Evolutionary conservation across 2,329 filamentous ascomycete genomes (phyloP), one percentile per base, ranked within the genome.

Genomic region (Leptodontidium sp.): DNA sequence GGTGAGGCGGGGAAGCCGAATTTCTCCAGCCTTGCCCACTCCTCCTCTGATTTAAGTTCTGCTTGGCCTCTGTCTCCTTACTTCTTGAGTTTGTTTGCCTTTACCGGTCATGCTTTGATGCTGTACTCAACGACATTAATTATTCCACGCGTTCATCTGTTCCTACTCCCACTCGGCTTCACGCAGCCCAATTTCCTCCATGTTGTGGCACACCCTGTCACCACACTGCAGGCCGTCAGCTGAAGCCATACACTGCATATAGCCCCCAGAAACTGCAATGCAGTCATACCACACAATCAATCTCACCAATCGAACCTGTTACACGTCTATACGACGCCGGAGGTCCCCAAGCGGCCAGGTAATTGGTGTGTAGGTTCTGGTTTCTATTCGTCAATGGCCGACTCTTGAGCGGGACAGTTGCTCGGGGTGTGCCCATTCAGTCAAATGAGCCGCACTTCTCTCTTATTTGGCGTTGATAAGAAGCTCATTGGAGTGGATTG

Each of bases 281-380:
- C 35, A 45, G 55, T 14, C 38, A 40, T n/a, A 12, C n/a, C 55
- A 40, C 35, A 11, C 35, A 40, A 17, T 26, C 15, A n/a, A 12
- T 5, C 21, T 59, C 55, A 35, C 55, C 55, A 59, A 59, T 59
- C 55, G 55, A 59, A 15, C 55, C 55, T 59, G 35, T 59, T 24
- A 59, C 55, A 43, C 21, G 29, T 45, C 24, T 43, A n/a, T 59
- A 43, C 35, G 55, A 43, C n/a, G 38, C 35, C 55, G n/a, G 53
- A 59, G 15, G 32, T 40, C 53, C 32, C 9, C 53, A 59, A 17
- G n/a, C 15, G 21, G 24, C 21, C 1, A 24, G 21, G 5, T 26
- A 24, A 43, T 59, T 59, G 38, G 55, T 59, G 55, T 35, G 21
- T 59, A 15, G 35, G 35, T n/a, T 45, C 38, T 15, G 11, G 11